phyloP scores from a whole-genome alignment of 2,329 filamentous ascomycete genomes.

The Aureobasidium sp. region DNA sequence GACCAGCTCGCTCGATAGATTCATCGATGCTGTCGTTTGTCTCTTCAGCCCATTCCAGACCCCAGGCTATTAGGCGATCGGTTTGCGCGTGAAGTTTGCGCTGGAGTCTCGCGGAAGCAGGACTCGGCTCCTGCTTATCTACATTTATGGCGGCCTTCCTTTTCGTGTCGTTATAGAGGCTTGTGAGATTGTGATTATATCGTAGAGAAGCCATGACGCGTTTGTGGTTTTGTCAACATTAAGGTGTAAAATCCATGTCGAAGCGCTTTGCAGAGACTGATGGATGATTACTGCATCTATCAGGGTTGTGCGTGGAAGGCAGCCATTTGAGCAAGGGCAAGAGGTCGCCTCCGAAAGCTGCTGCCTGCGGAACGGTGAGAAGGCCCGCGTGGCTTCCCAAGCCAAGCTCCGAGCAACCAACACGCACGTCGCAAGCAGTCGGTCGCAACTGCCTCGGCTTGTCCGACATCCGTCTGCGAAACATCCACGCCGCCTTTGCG shows the following conservation, averaged over 20 bases:
- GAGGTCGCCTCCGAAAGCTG: slow-evolving; percentile 2
- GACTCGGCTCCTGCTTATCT: slow-evolving; percentile 52
- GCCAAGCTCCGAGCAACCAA: not conserved
- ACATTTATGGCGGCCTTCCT: slow-evolving; percentile 54
- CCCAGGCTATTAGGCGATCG: slow-evolving; percentile 71
- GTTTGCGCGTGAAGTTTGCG: slow-evolving; percentile 74
- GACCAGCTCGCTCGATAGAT: slow-evolving; percentile 56
- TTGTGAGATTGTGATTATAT: slow-evolving; percentile 41
- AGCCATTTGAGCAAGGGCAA: slow-evolving; percentile 10
- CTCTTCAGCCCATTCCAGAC: slow-evolving; percentile 66
- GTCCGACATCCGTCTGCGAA: not conserved
- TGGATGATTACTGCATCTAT: not conserved
- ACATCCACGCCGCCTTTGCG: not conserved
- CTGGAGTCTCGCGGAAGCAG: slow-evolving; percentile 63
- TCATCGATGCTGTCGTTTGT: slow-evolving; percentile 58
- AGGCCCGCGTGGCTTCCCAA: slow-evolving; percentile 8
- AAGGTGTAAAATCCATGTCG: slow-evolving; percentile 2
- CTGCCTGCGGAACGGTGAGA: slow-evolving; percentile 13
- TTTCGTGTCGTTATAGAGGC: slow-evolving; percentile 75
- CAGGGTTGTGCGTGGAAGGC: not conserved
- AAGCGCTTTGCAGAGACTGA: not conserved
- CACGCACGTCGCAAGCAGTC: not conserved
- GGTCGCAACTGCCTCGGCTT: slow-evolving; percentile 11
- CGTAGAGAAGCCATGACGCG: not conserved
- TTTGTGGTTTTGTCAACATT: not conserved